A percentile compares a stretch with the other conserved stretches of the same genome.
phyloP scores from a whole-genome alignment of 768 basidiomycete species.

The Mycena floridula region DNA sequence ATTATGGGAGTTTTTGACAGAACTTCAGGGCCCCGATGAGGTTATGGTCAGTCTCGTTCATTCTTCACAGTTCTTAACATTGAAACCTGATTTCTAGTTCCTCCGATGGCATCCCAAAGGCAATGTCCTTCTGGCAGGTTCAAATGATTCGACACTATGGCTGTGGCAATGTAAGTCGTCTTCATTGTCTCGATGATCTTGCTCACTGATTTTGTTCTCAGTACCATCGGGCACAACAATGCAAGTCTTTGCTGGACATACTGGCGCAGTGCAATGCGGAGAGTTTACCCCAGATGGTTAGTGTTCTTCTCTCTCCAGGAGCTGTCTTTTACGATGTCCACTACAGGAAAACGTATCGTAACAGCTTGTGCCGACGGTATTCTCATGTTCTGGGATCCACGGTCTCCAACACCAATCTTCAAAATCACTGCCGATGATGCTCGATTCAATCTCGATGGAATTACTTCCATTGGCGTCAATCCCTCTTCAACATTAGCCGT shows the following conservation, averaged over 20 bases:
- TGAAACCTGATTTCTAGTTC: slow-evolving; percentile 52
- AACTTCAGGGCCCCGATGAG: slow-evolving; percentile 92
- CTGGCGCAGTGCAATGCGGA: slow-evolving; percentile 76
- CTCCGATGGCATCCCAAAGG: slow-evolving; percentile 97
- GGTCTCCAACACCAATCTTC: slow-evolving; percentile 68
- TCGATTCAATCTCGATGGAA: slow-evolving; percentile 75
- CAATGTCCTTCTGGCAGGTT: slow-evolving; percentile 79
- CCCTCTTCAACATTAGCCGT: slow-evolving; percentile 85
- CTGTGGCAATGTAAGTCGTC: slow-evolving; percentile 82
- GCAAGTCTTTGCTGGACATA: slow-evolving; percentile 94
- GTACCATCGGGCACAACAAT: slow-evolving; percentile 94
- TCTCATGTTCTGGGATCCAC: slow-evolving; percentile 90
- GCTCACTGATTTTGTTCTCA: slow-evolving; percentile 22
- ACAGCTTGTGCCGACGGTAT: slow-evolving; percentile 80
- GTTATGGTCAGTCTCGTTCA: slow-evolving; percentile 64
- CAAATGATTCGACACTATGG: slow-evolving; percentile 93
- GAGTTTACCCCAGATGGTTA: slow-evolving; percentile 88
- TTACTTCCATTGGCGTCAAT: slow-evolving; percentile 84
- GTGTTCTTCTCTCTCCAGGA: slow-evolving; percentile 2
- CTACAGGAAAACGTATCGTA: slow-evolving; percentile 77
- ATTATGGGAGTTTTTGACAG: slow-evolving; percentile 92
- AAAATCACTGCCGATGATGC: slow-evolving; percentile 69
- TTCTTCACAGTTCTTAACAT: background rate
- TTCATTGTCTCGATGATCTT: background rate
- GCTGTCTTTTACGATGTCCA: slow-evolving; percentile 1